phyloP scores from a whole-genome alignment of 2,329 filamentous ascomycete genomes.

The Cryphonectria parasitica region DNA sequence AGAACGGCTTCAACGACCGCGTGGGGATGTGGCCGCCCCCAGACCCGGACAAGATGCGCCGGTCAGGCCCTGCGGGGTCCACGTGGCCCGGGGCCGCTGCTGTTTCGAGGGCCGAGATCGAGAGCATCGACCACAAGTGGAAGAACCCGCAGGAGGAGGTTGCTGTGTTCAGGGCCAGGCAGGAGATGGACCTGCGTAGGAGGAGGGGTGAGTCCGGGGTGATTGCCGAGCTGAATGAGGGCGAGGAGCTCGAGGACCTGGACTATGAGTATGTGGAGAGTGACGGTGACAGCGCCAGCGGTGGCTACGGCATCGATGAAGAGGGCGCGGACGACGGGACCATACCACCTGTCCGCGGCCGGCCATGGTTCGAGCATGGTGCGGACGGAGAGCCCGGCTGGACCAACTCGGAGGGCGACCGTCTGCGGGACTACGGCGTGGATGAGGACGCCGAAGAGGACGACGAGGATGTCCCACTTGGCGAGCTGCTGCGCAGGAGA shows the following conservation, averaged over 20 bases:
- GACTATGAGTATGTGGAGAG: constrained; percentile 38
- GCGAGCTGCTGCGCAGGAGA: constrained; percentile 65
- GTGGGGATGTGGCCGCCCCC: constrained; percentile 65
- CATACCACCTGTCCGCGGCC: constrained; percentile 22
- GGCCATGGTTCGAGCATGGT: constrained; percentile 34
- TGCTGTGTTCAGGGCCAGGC: constrained; percentile 54
- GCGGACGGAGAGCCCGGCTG: constrained; percentile 62
- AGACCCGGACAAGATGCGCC: constrained; percentile 63
- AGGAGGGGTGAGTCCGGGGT: constrained; percentile 43
- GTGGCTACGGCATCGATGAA: constrained; percentile 16
- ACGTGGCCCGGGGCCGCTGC: constrained; percentile 43
- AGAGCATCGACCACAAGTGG: constrained; percentile 32
- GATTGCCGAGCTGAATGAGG: constrained; percentile 57
- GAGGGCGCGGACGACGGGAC: constrained; percentile 32
- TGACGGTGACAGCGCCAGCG: constrained; percentile 29
- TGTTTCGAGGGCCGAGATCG: constrained; percentile 34
- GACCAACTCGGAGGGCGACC: constrained; percentile 77
- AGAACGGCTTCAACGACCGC: constrained; percentile 76
- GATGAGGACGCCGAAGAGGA: constrained; percentile 65
- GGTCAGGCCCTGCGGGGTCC: constrained; percentile 38
- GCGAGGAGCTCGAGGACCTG: constrained; percentile 54
- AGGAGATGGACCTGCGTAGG: constrained; percentile 51
- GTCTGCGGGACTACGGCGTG: constrained; percentile 76
- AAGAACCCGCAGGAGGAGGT: constrained; percentile 49
- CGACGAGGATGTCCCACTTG: constrained; percentile 69